phyloP scores from a whole-genome alignment of 2,329 filamentous ascomycete species.

The Pyrenophora seminiperda region DNA sequence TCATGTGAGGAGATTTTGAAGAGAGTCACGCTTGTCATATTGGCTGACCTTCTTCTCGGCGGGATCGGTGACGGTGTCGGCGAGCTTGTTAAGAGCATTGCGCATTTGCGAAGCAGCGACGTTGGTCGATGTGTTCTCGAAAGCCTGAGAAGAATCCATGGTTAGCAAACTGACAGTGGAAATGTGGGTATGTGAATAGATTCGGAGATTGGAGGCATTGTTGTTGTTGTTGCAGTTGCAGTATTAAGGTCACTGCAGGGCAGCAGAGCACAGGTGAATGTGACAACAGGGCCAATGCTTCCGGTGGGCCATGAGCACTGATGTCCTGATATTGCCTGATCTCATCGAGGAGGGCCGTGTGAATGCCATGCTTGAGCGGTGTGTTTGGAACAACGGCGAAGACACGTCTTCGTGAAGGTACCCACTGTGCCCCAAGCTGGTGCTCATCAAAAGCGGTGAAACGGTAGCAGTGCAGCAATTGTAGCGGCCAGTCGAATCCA shows the following conservation, averaged over 20 bases:
- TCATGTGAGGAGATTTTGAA: neutral
- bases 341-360: neutral
- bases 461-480: neutral
- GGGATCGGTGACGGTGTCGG: slow-evolving; percentile 85
- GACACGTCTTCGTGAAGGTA: neutral
- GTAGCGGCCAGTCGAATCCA: neutral
- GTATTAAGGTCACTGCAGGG: neutral
- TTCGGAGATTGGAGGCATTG: neutral
- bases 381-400: neutral
- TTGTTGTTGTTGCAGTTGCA: neutral
- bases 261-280: neutral
- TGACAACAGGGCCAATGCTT: slow-evolving; percentile 1
- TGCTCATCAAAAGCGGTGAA: slow-evolving; percentile 2
- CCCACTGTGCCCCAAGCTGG: neutral
- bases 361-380: neutral
- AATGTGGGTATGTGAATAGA: neutral
- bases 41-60: slow-evolving; percentile 74
- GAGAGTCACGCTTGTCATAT: neutral
- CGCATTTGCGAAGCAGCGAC: slow-evolving; percentile 99
- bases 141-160: slow-evolving; percentile 67
- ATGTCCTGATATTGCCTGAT: neutral
- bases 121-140: slow-evolving; percentile 98
- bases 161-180: slow-evolving; percentile 12
- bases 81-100: slow-evolving; percentile 90
- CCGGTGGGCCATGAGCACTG: neutral